Base-by-base conservation (phyloP, 805 yeast species). In the Candida hungchunana region DNA sequence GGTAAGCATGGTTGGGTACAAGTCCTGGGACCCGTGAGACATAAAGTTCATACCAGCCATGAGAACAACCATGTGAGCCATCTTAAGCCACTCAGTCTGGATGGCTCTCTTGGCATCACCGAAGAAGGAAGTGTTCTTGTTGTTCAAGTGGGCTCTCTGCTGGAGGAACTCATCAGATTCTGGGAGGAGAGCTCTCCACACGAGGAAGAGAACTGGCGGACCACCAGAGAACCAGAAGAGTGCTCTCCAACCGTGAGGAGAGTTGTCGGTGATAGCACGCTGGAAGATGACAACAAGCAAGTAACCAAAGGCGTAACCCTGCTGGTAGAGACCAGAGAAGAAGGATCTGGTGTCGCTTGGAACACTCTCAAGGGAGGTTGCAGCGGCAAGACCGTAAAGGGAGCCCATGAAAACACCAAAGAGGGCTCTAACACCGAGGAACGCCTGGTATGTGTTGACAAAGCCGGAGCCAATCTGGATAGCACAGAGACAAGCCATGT, bases 251-350 rank as follows among this genome's bases (percentile, higher is more conserved):
- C 66, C 62, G 39, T 74, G 29, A 6, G 62, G 48, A 5, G 78
- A 63, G 40, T 67, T 71, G 50, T 71, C 73, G 7, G 72, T 75
- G 42, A 80, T 71, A 21, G 81, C 82, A 55, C 86, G 66, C 43
- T 73, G 73, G 61, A 79, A 80, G 17, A 78, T 64, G 32, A 78
- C 83, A 6, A 78, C 85, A 40, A 79, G 52, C 18, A 80, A 59
- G 48, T 78, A 79, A 17, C 87, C 87, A 31, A 80, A 69, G 1
- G 83, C 80, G 47, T 80, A 86, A 42, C 95, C 95, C 56, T 84
- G 82, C 59, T 84, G 95, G 54, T 86, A 74, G 28, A 82, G 56
- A 32, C 85, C 86, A 23, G 79, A 71, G 32, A 79, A 58, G 39
- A 78, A 65, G 30, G 83, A 81, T 58, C 75, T 64, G 22, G 80